Evolutionary conservation across 208 protist species (phyloP), one percentile per base, ranked within the genome.

Genomic region (Willaertia magna): DNA sequence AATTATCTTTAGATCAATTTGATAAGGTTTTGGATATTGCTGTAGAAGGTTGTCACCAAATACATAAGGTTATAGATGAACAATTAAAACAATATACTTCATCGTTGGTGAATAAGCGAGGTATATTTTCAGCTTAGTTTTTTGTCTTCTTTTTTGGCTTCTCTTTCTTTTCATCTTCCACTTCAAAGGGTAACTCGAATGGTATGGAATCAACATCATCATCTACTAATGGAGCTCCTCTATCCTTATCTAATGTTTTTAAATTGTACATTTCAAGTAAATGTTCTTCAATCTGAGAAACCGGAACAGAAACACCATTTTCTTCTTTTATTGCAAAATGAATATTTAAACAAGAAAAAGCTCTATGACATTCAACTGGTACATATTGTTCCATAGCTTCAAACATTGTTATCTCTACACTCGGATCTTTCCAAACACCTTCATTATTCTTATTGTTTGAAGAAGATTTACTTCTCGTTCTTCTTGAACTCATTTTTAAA

Each of bases 1-100:
- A 92, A 78, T 40, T 95, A 42, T 87, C 88, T 22, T 76, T 91
- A 39, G 88, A 93, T 34, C 74, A 85, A 48, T 92, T 93, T 84
- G 90, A 92, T 48, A 61, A 88, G 42, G 89, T 94, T 12, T 49
- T 93, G 16, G 79, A 86, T 14, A 26, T 91, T 14, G 91, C 90
- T 22, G 44, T 87, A 14, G 78, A 90, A 44, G 92, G 92, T 44
- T 92, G 91, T 75, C 81, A 90, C 67, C 87, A 86, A 30, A 93
- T 93, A 85, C 88, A 85, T 78, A 47, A 61, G 49, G 44, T 91
- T 7, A 34, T 92, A 22, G 49, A 74, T 51, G n/a, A 26, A 22
- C 44, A 86, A 46, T 18, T 88, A 3, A 75, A 55, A 39, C 14
- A 81, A 34, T 14, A 79, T 34, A 82, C 55, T 4, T 39, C 76